Evolutionary conservation across 345 rosid species (phyloP).

Genomic region (Heritiera littoralis): DNA sequence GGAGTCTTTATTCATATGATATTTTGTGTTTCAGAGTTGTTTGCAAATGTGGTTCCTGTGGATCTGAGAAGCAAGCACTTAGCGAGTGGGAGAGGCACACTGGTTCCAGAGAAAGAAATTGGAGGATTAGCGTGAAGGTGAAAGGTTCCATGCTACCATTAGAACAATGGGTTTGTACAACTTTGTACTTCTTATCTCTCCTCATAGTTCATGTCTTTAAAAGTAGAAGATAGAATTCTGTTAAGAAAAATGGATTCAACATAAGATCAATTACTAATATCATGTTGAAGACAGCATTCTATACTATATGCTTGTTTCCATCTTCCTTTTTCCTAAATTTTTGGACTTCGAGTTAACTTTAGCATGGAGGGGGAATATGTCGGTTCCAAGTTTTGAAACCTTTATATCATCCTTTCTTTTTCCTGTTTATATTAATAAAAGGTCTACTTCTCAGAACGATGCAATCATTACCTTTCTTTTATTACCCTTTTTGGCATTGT

Average conservation of each 20-base stretch:
- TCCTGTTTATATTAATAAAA: background rate
- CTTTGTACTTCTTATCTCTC: background rate
- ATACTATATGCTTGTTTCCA: background rate
- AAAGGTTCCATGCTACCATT: conserved; percentile 85
- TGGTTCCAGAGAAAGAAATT: conserved; percentile 83
- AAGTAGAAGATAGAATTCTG: background rate
- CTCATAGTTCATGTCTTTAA: conserved; percentile 18
- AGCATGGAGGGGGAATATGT: background rate
- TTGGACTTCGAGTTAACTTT: background rate
- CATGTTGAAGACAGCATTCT: background rate
- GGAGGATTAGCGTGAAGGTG: conserved; percentile 85
- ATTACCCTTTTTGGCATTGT: conserved; percentile 4
- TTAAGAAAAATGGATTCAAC: background rate
- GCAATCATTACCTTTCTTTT: background rate
- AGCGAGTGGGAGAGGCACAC: conserved; percentile 98
- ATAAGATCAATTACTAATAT: background rate
- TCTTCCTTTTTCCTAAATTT: background rate
- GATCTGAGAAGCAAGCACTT: conserved; percentile 80
- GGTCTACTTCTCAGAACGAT: background rate
- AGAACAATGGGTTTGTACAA: conserved; percentile 90
- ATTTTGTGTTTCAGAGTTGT: conserved; percentile 65
- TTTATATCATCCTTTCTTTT: background rate
- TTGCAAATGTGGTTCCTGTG: conserved; percentile 92
- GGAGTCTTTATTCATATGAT: background rate
- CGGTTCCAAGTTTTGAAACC: background rate